Percentiles rank a stretch among this genome's conserved stretches.
These are phyloP conservation scores for Heliocybe sulcata DNA, from an alignment of 1,284 basidiomycete genomes.

Conservation along the genomic window DNA sequence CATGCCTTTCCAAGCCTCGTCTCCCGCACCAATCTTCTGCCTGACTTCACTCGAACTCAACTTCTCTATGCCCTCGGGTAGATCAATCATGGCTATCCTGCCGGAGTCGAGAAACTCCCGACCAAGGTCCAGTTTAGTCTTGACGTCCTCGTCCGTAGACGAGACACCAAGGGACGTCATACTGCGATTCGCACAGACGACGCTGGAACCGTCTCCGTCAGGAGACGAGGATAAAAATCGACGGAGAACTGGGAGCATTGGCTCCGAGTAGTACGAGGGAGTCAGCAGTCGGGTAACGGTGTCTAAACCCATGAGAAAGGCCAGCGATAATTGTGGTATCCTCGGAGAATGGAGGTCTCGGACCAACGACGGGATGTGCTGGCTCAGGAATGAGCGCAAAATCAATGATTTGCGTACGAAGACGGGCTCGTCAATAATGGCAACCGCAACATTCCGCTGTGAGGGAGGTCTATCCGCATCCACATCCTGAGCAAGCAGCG, in stretches of 20 bases:
- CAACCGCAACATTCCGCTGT: slow-evolving; percentile 62
- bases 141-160: slow-evolving; percentile 14
- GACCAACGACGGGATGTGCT: slow-evolving; percentile 6
- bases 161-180: slow-evolving; percentile 7
- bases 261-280: slow-evolving; percentile 68
- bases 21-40: slow-evolving; percentile 30
- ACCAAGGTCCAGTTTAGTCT: slow-evolving; percentile 24
- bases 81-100: slow-evolving; percentile 53
- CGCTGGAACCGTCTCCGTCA: slow-evolving; percentile 49
- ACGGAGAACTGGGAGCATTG: slow-evolving; percentile 51
- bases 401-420: slow-evolving; percentile 80
- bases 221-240: slow-evolving; percentile 48
- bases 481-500: slow-evolving; percentile 44
- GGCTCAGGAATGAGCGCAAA: slow-evolving; percentile 43
- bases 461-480: slow-evolving; percentile 10
- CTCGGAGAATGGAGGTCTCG: slow-evolving; percentile 8
- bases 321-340: slow-evolving; percentile 32
- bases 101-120: slow-evolving; percentile 44
- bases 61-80: slow-evolving; percentile 45
- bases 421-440: slow-evolving; percentile 80
- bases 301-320: slow-evolving; percentile 81
- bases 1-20: slow-evolving; percentile 30
- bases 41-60: slow-evolving; percentile 75
- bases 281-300: slow-evolving; percentile 84
- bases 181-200: slow-evolving; percentile 67